Base-by-base conservation (phyloP, 2,329 filamentous ascomycete species). In the Pseudocercospora fijiensis region DNA sequence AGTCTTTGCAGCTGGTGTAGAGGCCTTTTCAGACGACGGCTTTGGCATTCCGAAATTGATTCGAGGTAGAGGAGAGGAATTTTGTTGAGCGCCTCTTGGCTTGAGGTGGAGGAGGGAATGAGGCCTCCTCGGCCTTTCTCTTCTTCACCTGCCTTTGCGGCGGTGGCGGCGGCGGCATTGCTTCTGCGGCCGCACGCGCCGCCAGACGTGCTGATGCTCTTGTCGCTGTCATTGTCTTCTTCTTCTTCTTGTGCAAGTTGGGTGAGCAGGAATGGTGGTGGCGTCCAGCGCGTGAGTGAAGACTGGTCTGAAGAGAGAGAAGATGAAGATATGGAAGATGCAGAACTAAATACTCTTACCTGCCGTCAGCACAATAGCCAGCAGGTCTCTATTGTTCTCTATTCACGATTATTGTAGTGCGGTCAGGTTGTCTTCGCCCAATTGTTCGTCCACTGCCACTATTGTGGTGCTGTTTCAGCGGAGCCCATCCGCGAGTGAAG, bases 91-190 rank as follows among this genome's bases (percentile, higher is more conserved):
- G 20, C 22, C 49, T 24, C 49, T 53, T 53, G 10, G 49, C 22
- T 30, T 24, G 49, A 26, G 49, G 49, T n/a, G 49, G 45, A 53
- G 49, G 49, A 53, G 49, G 49, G 26, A 49, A 9, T 53, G 49
- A 53, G 49, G 49, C 26, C 49, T 53, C 49, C 49, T 53, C 49
- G 49, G 26, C 49, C 49, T 53, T 53, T 53, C 49, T 26, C 26
- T 53, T 53, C 49, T 53, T 53, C 26, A 53, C 49, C 24, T 53
- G 49, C 20, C 16, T 24, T 53, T 24, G 26, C 28, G 49, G 16
- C 16, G 49, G 20, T 52, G 49, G 20, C 49, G 49, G 49, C 16
- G 49, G 11, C 24, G 49, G 22, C 26, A 28, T 28, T 53, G 49
- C 49, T 28, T 28, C 26, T 26, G 26, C 49, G 22, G 22, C 49